Evolutionary conservation across 225 moss, liverwort and hornwort genomes (phyloP), one percentile per base, ranked within the genome.

Genomic region (Bryum argenteum): DNA sequence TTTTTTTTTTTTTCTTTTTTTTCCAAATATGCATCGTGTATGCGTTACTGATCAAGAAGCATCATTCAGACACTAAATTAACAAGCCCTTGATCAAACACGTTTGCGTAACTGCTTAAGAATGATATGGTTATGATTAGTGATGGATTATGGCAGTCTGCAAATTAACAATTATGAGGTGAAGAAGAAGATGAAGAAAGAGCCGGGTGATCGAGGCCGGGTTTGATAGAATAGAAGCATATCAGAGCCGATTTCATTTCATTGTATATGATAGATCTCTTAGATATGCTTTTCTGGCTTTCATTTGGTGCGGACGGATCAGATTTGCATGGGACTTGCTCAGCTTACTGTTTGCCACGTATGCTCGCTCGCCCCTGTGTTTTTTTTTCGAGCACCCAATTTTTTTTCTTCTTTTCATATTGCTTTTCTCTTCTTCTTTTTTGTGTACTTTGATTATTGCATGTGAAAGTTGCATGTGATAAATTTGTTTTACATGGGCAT

Each of bases 241-340:
- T 81, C 58, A 12, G 68, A 73, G 72, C 38, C 0, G 69, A 81
- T 81, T 81, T 77, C 52, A 81, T 81, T 81, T 77, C 52, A 64
- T 81, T 73, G 77, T 63, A 81, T n/a, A n/a, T n/a, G n/a, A n/a
- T n/a, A n/a, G n/a, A n/a, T 72, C 72, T 77, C 0, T 1, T 16
- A 44, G 63, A 81, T 73, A 72, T 53, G 58, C 17, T 67, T 11
- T n/a, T n/a, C n/a, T n/a, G n/a, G n/a, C 52, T 61, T 71, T 54
- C 52, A 70, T 67, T 57, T 63, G 77, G 52, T 64, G 81, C 43
- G 37, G 77, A 81, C 43, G 37, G 77, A 81, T 81, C 50, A 53
- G 72, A 81, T 77, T 73, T 22, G 24, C 23, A 13, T 21, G 38
- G 21, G 40, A 17, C 26, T 17, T 15, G 1, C 5, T 0, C 1